These are phyloP conservation scores for Lactarius tabidus DNA, from an alignment of 768 basidiomycete species.

Conservation along the genomic window DNA sequence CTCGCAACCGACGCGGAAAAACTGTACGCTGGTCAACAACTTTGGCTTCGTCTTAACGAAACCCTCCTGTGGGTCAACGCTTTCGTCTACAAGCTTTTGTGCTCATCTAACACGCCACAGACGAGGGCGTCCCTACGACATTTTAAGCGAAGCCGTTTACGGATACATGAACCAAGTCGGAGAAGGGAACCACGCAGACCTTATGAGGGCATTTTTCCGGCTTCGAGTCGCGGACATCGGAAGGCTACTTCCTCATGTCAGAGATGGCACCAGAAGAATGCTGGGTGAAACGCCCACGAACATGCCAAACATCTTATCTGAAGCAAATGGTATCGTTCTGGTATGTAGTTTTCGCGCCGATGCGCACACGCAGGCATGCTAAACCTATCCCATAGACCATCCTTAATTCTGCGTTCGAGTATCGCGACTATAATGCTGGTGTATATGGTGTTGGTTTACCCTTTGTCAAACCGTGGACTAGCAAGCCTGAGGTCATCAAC, in stretches of 20 bases:
- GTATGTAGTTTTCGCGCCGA: conserved; percentile 40
- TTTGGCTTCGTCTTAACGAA: conserved; percentile 78
- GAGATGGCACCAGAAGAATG: conserved; percentile 43
- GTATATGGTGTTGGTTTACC: conserved; percentile 76
- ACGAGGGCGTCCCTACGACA: conserved; percentile 50
- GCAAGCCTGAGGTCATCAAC: conserved; percentile 62
- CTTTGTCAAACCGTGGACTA: conserved; percentile 82
- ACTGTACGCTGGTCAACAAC: conserved; percentile 69
- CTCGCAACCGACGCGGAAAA: conserved; percentile 85
- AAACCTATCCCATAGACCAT: conserved; percentile 48
- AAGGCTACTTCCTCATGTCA: conserved; percentile 57
- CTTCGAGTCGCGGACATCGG: conserved; percentile 63
- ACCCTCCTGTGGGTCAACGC: conserved; percentile 49
- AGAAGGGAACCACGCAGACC: conserved; percentile 62
- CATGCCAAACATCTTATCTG: conserved; percentile 46
- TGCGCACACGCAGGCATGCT: background rate
- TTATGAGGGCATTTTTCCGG: conserved; percentile 82
- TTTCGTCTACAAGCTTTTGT: background rate
- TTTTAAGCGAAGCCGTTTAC: conserved; percentile 68
- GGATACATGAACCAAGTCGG: conserved; percentile 59
- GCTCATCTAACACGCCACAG: conserved; percentile 33
- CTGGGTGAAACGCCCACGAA: conserved; percentile 44
- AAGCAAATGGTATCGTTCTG: conserved; percentile 65
- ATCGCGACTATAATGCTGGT: conserved; percentile 63
- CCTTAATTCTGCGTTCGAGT: conserved; percentile 66